Conservation (phyloP, 2,329 filamentous ascomycete genomes). For the Neocatenulostroma microsporum region DNA sequence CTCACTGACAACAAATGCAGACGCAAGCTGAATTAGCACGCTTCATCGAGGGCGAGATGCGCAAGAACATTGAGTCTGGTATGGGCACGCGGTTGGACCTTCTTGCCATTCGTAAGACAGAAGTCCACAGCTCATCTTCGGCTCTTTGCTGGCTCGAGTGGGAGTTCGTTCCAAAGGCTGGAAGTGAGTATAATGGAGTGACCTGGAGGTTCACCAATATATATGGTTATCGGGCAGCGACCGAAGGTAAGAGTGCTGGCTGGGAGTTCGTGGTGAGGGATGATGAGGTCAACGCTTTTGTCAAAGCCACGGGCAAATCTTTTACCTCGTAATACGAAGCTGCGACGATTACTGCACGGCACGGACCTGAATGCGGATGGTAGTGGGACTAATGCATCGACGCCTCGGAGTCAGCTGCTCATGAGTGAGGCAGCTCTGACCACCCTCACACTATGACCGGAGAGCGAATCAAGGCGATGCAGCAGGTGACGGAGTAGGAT, state of each 20-base stretch:
- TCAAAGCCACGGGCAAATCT: slow-evolving; percentile 7
- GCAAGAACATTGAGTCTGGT: slow-evolving; percentile 8
- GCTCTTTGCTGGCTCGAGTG: slow-evolving; percentile 11
- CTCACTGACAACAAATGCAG: neutral
- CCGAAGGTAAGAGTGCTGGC: slow-evolving; percentile 2
- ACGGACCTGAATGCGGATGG: too few relatives aligned
- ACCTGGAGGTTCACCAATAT: slow-evolving; percentile 14
- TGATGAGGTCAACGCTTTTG: slow-evolving; percentile 9
- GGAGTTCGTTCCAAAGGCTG: slow-evolving; percentile 8
- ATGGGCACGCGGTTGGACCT: slow-evolving; percentile 10
- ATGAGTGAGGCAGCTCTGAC: too few relatives aligned
- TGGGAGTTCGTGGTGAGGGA: slow-evolving; percentile 15
- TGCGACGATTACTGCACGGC: too few relatives aligned
- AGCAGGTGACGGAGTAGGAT: too few relatives aligned
- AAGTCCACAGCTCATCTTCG: slow-evolving; percentile 7
- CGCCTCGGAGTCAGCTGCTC: too few relatives aligned
- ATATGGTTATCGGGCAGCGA: slow-evolving; percentile 10
- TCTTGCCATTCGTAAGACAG: slow-evolving; percentile 3
- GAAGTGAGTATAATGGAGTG: slow-evolving; percentile 8
- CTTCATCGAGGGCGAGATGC: slow-evolving; percentile 12
- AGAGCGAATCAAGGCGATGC: too few relatives aligned
- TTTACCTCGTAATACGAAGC: slow-evolving; percentile 3
- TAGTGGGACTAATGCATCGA: too few relatives aligned
- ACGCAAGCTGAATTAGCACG: slow-evolving; percentile 7
- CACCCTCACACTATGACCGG: too few relatives aligned